Percentiles rank a stretch among this genome's conserved stretches.
phyloP scores from a whole-genome alignment of 2,329 filamentous ascomycete genomes.

The Fusarium aywerte region DNA sequence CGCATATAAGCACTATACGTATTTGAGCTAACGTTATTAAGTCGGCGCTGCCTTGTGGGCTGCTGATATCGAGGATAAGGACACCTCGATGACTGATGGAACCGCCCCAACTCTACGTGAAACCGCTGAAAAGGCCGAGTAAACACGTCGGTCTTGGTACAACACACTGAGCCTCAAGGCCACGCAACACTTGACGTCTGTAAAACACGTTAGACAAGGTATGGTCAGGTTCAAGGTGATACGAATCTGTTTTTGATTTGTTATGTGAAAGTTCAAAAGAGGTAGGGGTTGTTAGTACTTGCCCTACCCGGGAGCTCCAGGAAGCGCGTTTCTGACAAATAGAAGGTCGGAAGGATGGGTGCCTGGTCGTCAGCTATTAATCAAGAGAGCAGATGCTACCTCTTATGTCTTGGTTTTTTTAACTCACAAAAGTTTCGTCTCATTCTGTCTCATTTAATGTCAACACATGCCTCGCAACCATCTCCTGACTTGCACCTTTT shows the following conservation, averaged over 20 bases:
- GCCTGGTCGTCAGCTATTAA: background rate
- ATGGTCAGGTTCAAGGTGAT: background rate
- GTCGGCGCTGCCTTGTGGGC: constrained; percentile 96
- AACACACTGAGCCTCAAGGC: background rate
- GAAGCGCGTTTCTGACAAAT: background rate
- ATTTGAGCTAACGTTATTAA: constrained; percentile 45
- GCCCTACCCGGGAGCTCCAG: background rate
- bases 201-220: constrained; percentile 7
- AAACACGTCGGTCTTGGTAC: constrained; percentile 19
- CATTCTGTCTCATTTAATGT: constrained; percentile 21
- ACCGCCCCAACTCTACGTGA: constrained; percentile 64
- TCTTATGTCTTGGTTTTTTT: constrained; percentile 9
- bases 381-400: background rate
- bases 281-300: background rate
- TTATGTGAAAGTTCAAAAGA: background rate
- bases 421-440: constrained; percentile 1
- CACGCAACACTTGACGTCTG: constrained; percentile 8
- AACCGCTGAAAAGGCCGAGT: constrained; percentile 61
- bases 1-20: background rate
- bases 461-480: constrained; percentile 26
- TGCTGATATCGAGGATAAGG: constrained; percentile 77
- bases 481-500: constrained; percentile 6
- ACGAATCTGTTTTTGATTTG: background rate
- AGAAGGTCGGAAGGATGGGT: background rate
- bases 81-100: constrained; percentile 59